A percentile compares a stretch with the other conserved stretches of the same genome.
phyloP scores from a whole-genome alignment of 306 rosid species.

The Rubus parviflorus region DNA sequence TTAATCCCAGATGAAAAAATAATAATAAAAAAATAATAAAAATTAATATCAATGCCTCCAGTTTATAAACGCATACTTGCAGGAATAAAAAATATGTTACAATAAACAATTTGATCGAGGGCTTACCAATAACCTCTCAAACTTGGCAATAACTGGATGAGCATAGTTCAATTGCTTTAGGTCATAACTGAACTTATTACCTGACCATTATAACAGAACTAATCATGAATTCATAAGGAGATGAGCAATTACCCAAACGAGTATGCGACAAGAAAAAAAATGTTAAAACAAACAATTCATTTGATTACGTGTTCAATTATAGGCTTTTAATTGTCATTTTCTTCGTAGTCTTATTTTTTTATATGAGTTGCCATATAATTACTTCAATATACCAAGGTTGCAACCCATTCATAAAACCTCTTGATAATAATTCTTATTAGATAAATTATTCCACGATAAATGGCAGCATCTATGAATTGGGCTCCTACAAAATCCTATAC shows the following conservation, averaged over 20 bases:
- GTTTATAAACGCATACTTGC: background rate
- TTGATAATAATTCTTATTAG: background rate
- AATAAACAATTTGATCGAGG: slow-evolving; percentile 21
- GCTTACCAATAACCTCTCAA: slow-evolving; percentile 88
- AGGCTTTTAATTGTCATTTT: background rate
- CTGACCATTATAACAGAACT: slow-evolving; percentile 43
- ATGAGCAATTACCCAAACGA: slow-evolving; percentile 6
- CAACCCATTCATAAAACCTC: background rate
- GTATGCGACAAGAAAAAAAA: background rate
- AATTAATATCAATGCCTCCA: background rate
- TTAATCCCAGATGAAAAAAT: background rate
- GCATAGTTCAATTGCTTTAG: slow-evolving; percentile 55
- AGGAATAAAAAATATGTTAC: background rate
- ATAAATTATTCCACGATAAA: background rate
- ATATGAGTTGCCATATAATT: background rate
- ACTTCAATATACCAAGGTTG: background rate
- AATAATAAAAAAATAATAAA: background rate
- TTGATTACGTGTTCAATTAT: background rate
- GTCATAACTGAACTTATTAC: slow-evolving; percentile 37
- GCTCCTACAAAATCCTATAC: background rate
- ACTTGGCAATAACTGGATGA: slow-evolving; percentile 54
- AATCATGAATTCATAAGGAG: slow-evolving; percentile 4
- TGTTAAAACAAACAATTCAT: background rate
- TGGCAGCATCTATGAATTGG: background rate
- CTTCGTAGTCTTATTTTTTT: background rate